phyloP scores from a whole-genome alignment of 1,139 yeast species.

The Trichomonascaceae sp. region DNA sequence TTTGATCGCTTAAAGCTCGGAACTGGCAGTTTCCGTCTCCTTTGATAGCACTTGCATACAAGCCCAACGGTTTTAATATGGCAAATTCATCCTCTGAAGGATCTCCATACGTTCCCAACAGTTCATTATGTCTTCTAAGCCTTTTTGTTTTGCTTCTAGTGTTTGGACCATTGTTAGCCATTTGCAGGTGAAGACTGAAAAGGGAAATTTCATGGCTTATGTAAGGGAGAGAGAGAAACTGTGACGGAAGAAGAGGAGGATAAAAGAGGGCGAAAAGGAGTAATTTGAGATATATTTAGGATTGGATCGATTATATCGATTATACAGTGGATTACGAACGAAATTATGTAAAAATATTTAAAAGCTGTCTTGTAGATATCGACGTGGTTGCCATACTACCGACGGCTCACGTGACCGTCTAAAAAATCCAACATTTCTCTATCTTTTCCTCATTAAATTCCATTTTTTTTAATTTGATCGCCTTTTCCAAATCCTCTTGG shows the following conservation, averaged over 20 bases:
- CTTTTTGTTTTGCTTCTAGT: constrained; percentile 16
- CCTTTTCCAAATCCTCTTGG: background rate
- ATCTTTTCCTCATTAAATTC: background rate
- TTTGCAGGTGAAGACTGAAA: background rate
- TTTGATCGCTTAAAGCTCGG: constrained; percentile 38
- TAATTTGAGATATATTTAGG: no score
- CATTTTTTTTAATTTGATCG: no score
- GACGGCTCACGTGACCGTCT: background rate
- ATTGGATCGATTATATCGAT: no score
- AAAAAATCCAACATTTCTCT: background rate
- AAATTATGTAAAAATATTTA: no score
- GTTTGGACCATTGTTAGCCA: constrained; percentile 14
- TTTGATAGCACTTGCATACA: constrained; percentile 34
- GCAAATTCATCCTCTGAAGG: constrained; percentile 32
- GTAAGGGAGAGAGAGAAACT: background rate
- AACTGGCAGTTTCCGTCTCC: constrained; percentile 42
- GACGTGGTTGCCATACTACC: no score
- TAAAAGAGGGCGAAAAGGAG: no score
- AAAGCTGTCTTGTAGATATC: no score
- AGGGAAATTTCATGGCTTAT: background rate
- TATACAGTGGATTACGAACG: no score
- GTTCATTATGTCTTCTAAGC: background rate
- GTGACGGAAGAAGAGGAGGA: no score
- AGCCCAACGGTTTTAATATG: constrained; percentile 29
- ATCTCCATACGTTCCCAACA: background rate